Conservation (phyloP, 2,329 filamentous ascomycete species). For the Talaromyces funiculosus region DNA sequence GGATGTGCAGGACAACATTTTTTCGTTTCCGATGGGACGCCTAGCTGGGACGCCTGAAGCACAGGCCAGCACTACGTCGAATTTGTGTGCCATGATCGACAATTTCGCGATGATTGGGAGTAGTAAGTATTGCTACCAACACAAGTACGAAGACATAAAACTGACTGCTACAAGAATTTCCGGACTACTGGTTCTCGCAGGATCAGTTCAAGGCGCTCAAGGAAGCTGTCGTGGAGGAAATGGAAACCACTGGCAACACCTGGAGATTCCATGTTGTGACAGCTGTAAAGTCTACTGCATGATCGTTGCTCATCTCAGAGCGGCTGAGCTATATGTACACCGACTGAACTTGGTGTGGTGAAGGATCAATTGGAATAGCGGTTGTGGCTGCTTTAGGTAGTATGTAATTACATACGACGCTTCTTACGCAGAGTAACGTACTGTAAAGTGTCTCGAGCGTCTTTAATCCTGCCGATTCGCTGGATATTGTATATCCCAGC, state of each 20-base stretch:
- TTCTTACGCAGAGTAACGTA: too few relatives aligned
- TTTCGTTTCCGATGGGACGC: neutral
- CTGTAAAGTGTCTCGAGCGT: too few relatives aligned
- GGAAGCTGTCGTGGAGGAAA: neutral
- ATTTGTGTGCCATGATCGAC: constrained; percentile 1
- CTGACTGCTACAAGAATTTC: neutral
- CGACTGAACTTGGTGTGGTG: too few relatives aligned
- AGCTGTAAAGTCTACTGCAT: neutral
- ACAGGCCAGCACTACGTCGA: neutral
- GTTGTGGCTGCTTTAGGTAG: too few relatives aligned
- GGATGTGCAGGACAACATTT: neutral
- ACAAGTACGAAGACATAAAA: too few relatives aligned
- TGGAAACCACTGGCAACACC: neutral
- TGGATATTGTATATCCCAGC: too few relatives aligned
- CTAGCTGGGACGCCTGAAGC: neutral
- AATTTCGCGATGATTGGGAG: neutral
- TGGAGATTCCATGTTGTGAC: constrained; percentile 1
- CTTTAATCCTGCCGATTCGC: too few relatives aligned
- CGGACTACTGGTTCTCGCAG: neutral
- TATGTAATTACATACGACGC: too few relatives aligned
- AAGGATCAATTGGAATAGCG: too few relatives aligned
- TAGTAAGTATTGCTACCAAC: neutral
- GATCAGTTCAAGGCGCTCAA: constrained; percentile 3
- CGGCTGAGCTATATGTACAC: too few relatives aligned
- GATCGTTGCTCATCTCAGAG: too few relatives aligned